Percentiles rank a stretch among this genome's conserved stretches.
These are phyloP conservation scores for Homolaphlyctis polyrhiza DNA, from an alignment of 371 early-diverging fungal species.

Conservation along the genomic window DNA sequence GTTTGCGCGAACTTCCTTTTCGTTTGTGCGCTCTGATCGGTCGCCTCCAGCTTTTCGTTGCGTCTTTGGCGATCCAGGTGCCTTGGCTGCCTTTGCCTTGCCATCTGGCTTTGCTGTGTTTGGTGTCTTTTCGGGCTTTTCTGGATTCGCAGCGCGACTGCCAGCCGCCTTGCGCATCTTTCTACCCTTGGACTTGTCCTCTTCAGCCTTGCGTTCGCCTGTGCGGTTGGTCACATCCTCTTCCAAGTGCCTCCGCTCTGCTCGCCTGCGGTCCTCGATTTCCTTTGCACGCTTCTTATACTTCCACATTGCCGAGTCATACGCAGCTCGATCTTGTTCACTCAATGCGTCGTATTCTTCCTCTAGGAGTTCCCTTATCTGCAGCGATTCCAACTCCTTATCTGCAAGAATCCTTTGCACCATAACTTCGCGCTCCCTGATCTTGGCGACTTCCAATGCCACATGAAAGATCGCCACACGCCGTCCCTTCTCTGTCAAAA, in stretches of 20 bases:
- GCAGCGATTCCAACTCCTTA: slow-evolving; percentile 27
- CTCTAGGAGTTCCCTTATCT: slow-evolving; percentile 37
- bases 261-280: slow-evolving; percentile 36
- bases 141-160: slow-evolving; percentile 7
- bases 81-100: slow-evolving; percentile 6
- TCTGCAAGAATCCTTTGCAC: slow-evolving; percentile 17
- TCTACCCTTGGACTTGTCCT: slow-evolving; percentile 28
- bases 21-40: slow-evolving; percentile 6
- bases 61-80: slow-evolving; percentile 24
- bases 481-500: slow-evolving; percentile 6
- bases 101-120: slow-evolving; percentile 6
- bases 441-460: slow-evolving; percentile 26
- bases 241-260: slow-evolving; percentile 38
- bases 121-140: slow-evolving; percentile 22
- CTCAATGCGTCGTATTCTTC: slow-evolving; percentile 48
- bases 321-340: slow-evolving; percentile 31
- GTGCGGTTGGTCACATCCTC: slow-evolving; percentile 34
- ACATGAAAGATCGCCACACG: slow-evolving; percentile 32
- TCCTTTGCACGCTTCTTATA: slow-evolving; percentile 37
- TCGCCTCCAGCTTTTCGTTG: slow-evolving; percentile 18
- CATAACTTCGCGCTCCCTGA: slow-evolving; percentile 37
- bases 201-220: slow-evolving; percentile 43
- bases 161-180: slow-evolving; percentile 12
- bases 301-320: slow-evolving; percentile 34
- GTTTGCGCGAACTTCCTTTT: slow-evolving; percentile 15